These are phyloP conservation scores for Athelia psychrophila DNA, from an alignment of 1,284 basidiomycete species.

Conservation along the genomic window DNA sequence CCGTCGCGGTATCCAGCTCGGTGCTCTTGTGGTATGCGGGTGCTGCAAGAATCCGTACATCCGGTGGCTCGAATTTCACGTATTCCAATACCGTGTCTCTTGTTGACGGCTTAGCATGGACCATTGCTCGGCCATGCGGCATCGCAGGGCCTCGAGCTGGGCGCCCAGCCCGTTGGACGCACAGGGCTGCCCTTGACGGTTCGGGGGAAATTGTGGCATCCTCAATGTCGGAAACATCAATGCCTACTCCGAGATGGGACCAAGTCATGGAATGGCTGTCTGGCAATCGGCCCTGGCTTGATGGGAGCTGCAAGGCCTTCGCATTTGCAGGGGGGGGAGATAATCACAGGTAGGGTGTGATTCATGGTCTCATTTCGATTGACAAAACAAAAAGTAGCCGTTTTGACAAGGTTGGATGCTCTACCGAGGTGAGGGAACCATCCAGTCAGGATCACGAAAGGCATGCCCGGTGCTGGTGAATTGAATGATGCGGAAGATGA, in stretches of 20 bases:
- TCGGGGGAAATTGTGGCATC: constrained; percentile 5
- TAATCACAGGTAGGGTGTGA: neutral
- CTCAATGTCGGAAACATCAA: constrained; percentile 10
- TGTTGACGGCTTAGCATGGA: neutral
- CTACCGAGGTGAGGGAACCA: neutral
- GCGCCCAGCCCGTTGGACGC: neutral
- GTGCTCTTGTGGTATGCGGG: no score
- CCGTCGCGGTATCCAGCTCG: no score
- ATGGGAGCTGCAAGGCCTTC: constrained; percentile 4
- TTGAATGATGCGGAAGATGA: neutral
- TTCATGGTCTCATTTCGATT: neutral
- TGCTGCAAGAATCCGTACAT: no score
- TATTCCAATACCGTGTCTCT: neutral
- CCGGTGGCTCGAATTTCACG: neutral
- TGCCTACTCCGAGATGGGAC: constrained; percentile 8
- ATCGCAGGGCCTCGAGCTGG: neutral
- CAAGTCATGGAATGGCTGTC: constrained; percentile 7
- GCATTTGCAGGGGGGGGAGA: constrained; percentile 7
- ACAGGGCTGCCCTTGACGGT: constrained; percentile 1
- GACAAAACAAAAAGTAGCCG: neutral
- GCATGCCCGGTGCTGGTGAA: neutral
- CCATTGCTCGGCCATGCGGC: neutral
- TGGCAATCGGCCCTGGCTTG: constrained; percentile 2
- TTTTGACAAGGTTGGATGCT: neutral
- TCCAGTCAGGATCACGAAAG: neutral